Evolutionary conservation across 371 early-diverging fungal genomes (phyloP).

Genomic region (Conidiobolus incongruus): DNA sequence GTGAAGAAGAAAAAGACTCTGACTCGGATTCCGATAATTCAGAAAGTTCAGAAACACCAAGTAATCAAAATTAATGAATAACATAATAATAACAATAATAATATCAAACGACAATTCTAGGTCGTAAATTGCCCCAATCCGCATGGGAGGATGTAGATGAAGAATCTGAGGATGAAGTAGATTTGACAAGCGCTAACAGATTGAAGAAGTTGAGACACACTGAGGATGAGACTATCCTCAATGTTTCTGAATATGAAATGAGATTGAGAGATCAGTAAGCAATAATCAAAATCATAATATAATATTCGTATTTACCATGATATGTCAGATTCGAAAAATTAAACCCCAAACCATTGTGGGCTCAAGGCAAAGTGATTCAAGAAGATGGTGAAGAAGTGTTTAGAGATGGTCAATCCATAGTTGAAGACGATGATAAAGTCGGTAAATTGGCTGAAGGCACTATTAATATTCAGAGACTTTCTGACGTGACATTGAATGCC

Average conservation of each 20-base stretch:
- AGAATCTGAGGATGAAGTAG: conserved; percentile 30
- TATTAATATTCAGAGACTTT: conserved; percentile 59
- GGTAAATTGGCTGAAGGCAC: no score
- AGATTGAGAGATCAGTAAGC: conserved; percentile 58
- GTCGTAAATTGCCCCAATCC: conserved; percentile 13
- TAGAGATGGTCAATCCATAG: conserved; percentile 52
- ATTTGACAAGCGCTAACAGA: conserved; percentile 18
- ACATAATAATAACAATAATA: not conserved
- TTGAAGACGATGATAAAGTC: conserved; percentile 66
- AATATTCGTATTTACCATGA: not conserved
- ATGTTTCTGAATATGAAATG: conserved; percentile 54
- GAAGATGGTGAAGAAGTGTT: conserved; percentile 21
- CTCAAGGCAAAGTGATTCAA: conserved; percentile 5
- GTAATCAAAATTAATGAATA: conserved; percentile 8
- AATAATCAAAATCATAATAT: not conserved
- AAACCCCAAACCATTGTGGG: not conserved
- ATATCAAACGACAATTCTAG: not conserved
- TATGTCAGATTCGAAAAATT: not conserved
- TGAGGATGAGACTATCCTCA: conserved; percentile 45
- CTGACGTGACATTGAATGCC: conserved; percentile 51
- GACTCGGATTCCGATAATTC: conserved; percentile 4
- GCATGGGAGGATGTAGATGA: conserved; percentile 68
- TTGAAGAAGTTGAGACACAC: conserved; percentile 52
- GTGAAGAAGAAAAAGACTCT: conserved; percentile 8
- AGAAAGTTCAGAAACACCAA: conserved; percentile 8